Conservation (phyloP, 495 filamentous ascomycete genomes). For the Neurospora sp. region DNA sequence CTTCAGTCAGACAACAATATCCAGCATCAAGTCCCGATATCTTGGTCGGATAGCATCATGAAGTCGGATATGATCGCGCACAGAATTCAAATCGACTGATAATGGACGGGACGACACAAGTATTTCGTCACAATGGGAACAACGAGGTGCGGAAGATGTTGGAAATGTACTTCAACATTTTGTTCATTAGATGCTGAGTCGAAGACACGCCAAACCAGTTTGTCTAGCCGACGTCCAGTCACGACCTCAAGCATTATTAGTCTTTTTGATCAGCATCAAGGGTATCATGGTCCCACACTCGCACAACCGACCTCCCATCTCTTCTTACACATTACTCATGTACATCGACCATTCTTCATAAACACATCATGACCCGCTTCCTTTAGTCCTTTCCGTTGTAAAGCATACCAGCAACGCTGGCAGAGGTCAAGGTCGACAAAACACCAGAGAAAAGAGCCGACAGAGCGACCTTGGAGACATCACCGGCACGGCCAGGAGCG, state of each 20-base stretch:
- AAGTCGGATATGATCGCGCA: neutral
- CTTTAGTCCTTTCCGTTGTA: constrained; percentile 3
- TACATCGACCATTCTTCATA: neutral
- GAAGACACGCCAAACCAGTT: neutral
- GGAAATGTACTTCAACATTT: neutral
- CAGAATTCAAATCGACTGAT: neutral
- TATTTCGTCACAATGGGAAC: neutral
- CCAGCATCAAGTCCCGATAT: neutral
- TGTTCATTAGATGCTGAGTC: neutral
- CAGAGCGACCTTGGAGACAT: constrained; percentile 65
- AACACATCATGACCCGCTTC: neutral
- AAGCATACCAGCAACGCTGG: constrained; percentile 63
- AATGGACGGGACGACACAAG: neutral
- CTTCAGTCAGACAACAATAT: neutral
- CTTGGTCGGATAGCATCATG: neutral
- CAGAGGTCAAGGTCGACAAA: constrained; percentile 69
- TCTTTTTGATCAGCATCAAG: neutral
- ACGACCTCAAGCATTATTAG: neutral
- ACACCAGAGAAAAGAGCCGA: constrained; percentile 71
- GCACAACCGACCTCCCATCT: neutral
- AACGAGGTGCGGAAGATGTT: neutral
- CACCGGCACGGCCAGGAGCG: constrained; percentile 58
- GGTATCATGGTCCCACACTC: neutral
- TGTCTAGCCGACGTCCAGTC: neutral
- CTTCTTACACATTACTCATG: neutral